Evolutionary conservation across 306 rosid species (phyloP), one percentile per base, ranked within the genome.

Genomic region (Quercus parvula): DNA sequence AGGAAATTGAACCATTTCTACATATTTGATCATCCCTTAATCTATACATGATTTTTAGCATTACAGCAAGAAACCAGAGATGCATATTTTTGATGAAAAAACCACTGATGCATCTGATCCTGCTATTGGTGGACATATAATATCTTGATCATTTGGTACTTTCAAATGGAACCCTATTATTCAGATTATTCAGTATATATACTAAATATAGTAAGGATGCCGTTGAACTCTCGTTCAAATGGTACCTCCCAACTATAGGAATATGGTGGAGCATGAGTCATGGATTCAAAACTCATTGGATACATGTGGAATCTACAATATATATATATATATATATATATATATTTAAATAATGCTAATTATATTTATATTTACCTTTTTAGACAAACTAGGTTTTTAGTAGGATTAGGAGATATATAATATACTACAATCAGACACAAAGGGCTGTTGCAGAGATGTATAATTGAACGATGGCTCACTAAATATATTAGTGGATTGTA

Each of bases 1-100:
- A 77, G 35, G 84, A 75, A 57, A 72, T 35, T 69, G 74, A 75
- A 74, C 54, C 74, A 46, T 77, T 33, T 33, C 44, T 58, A 28
- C 77, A 73, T 19, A 33, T n/a, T 35, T 67, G 51, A 19, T 67
- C 71, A 67, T 67, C 30, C 4, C 30, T 22, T 22, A 58, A 13
- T 62, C 8, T 5, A 5, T 11, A 28, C 41, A 62, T 62, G 69
- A 27, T 10, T 64, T 31, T 63, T 28, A 30, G 28, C 18, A 12
- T 28, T 20, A 24, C 44, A 6, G 3, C 38, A 6, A 30, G 70
- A 30, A 64, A 28, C 41, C 24, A 64, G 0, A 64, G 24, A 30
- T 30, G 13, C 11, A 38, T 38, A 38, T 38, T 11, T 38, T 38
- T 38, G 24, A 30, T 30, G 22, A 30, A 30, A 38, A 15, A 30